Base-by-base conservation (phyloP, 768 basidiomycete species). In the Cystofilobasidium capitatum region DNA sequence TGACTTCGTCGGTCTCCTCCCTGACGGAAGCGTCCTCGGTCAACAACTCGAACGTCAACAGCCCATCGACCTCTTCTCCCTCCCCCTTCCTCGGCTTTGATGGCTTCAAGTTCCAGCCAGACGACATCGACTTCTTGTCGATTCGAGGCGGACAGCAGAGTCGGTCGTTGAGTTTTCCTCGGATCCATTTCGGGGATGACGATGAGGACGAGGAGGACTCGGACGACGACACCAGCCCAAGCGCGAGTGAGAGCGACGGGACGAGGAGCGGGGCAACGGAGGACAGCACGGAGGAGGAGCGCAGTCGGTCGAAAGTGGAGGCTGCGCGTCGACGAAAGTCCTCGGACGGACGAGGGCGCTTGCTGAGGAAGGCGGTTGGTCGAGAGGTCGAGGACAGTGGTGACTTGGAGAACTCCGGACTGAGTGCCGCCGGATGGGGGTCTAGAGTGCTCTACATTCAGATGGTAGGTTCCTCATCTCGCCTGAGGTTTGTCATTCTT, bases 381-480 rank as follows among this genome's bases (percentile, higher is more conserved):
- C 49, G 44, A 4, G 51, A 55, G 51, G 16, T 31, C n/a, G 42
- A 58, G 44, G 33, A 45, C 42, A 42, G 31, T 10, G 39, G 44
- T 24, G 33, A 55, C 33, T 20, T 68, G 16, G 59, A 54, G 37
- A 24, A 44, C 35, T 44, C 57, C 2, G 42, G 33, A 3, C 26
- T 59, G 40, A 66, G 58, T 31, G 57, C 58, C 24, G 49, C 42
- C 31, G 65, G 65, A 12, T 54, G 64, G 62, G 71, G 72, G 26
- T 70, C 73, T 54, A 72, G 88, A 68, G 90, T 87, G 10, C 78
- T 96, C 24, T 97, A 94, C 74, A 97, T 97, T 62, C 91, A 94
- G 76, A 97, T 97, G 92, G 89, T 88, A 44, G 39, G 80, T 31
- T 4, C 26, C 31, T 4, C 33, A 16, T 57, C n/a, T 16, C 16